Percentiles rank a stretch among this genome's conserved stretches.
Evolutionary conservation across 345 rosid species (phyloP).

Genomic region (Eucalyptus brandiana): DNA sequence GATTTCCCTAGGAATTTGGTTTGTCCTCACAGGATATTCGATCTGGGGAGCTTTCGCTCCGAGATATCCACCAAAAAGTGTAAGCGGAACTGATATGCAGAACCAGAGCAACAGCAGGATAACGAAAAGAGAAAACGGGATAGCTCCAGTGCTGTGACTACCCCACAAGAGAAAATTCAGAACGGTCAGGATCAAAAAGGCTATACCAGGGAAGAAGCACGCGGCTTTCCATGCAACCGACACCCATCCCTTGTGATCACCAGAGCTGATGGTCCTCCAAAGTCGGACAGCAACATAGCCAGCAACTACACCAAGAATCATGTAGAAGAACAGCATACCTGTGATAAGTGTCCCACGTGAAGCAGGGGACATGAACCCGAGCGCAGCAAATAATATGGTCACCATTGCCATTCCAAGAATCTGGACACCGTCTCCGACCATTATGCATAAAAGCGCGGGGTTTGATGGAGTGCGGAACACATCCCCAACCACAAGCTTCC

Average conservation of each 20-base stretch:
- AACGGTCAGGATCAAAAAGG: conserved; percentile 2
- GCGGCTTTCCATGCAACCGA: conserved; percentile 7
- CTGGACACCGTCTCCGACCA: conserved; percentile 13
- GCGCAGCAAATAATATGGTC: conserved; percentile 6
- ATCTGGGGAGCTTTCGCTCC: conserved; percentile 13
- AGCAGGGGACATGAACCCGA: conserved; percentile 10
- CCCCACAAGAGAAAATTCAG: conserved; percentile 10
- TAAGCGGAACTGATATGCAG: conserved; percentile 15
- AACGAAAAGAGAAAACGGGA: conserved; percentile 10
- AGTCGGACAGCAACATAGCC: conserved; percentile 12
- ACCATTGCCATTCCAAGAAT: conserved; percentile 11
- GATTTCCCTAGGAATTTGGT: conserved; percentile 11
- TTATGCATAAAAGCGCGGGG: not conserved
- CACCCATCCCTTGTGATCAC: conserved; percentile 7
- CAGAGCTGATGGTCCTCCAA: conserved; percentile 8
- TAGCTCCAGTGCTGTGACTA: conserved; percentile 13
- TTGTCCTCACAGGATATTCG: conserved; percentile 7
- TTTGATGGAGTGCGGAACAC: conserved; percentile 8
- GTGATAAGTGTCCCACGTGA: conserved; percentile 12
- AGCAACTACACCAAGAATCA: conserved; percentile 5
- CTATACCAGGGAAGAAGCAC: conserved; percentile 12
- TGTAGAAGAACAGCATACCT: conserved; percentile 15
- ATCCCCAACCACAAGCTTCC: conserved; percentile 21
- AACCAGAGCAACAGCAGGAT: conserved; percentile 10
- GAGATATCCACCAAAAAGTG: conserved; percentile 9